Evolutionary conservation across 371 early-diverging fungal genomes (phyloP).

Genomic region (Massospora cicadina): DNA sequence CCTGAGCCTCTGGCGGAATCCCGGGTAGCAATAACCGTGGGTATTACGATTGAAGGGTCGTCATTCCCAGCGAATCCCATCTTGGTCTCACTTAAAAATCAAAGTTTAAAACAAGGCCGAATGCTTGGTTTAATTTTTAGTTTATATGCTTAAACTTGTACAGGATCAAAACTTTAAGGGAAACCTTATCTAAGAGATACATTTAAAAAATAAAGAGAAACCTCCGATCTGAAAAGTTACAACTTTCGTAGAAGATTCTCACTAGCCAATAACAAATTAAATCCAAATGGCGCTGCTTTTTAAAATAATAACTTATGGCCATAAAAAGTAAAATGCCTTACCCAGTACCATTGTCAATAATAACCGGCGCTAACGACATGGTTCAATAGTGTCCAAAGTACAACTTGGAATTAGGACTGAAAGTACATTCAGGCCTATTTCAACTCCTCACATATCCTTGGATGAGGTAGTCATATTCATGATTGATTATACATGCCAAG

Average conservation of each 20-base stretch:
- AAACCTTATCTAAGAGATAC: too few relatives aligned
- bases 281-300: too few relatives aligned
- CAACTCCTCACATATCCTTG: too few relatives aligned
- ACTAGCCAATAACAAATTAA: too few relatives aligned
- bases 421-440: too few relatives aligned
- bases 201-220: too few relatives aligned
- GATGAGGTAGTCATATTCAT: too few relatives aligned
- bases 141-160: background rate
- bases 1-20: slow-evolving; percentile 32
- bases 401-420: too few relatives aligned
- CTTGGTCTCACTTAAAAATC: slow-evolving; percentile 70
- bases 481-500: too few relatives aligned
- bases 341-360: slow-evolving; percentile 92
- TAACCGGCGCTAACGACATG: slow-evolving; percentile 35
- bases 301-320: background rate
- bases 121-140: background rate
- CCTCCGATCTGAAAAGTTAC: too few relatives aligned
- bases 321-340: slow-evolving; percentile 21
- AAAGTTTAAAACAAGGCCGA: background rate
- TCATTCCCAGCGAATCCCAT: slow-evolving; percentile 95
- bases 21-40: slow-evolving; percentile 74
- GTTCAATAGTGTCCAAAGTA: too few relatives aligned
- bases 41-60: slow-evolving; percentile 89
- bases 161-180: background rate
- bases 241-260: too few relatives aligned